These are phyloP conservation scores for Fomitiporia mediterranea DNA, from an alignment of 1,284 basidiomycete species.

Conservation along the genomic window DNA sequence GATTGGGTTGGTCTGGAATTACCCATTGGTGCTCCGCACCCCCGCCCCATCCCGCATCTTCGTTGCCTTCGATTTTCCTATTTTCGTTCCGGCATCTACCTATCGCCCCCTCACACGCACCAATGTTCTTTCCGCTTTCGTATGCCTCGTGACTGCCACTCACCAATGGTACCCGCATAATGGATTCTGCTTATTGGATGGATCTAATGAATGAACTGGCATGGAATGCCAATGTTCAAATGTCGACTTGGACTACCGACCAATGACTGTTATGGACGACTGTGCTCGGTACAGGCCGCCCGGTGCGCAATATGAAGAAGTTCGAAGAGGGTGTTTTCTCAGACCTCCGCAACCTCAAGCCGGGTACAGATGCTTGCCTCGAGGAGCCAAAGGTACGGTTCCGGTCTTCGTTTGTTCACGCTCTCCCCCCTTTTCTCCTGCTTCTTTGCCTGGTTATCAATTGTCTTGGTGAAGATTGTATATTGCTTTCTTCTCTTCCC, in stretches of 20 bases:
- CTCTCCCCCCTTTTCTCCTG: neutral
- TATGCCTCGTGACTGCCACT: neutral
- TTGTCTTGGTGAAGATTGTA: neutral
- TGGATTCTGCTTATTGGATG: neutral
- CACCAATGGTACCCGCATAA: neutral
- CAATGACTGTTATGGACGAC: neutral
- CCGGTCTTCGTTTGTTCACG: slow-evolving; percentile 2
- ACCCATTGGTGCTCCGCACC: neutral
- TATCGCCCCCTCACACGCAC: neutral
- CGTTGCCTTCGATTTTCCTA: neutral
- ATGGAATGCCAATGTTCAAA: too few relatives aligned
- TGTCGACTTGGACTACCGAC: slow-evolving; percentile 5
- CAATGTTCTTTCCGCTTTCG: neutral
- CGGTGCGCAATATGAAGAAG: slow-evolving; percentile 82
- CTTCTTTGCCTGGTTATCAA: neutral
- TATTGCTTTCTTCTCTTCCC: too few relatives aligned
- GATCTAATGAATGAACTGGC: neutral
- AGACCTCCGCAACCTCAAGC: slow-evolving; percentile 87
- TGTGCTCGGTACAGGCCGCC: slow-evolving; percentile 37
- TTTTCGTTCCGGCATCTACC: neutral
- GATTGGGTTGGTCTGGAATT: neutral
- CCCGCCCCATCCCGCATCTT: neutral
- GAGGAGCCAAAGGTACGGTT: slow-evolving; percentile 82
- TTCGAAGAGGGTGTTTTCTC: slow-evolving; percentile 93
- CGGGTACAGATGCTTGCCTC: slow-evolving; percentile 82